These are phyloP conservation scores for Tuber calosporum DNA, from an alignment of 495 filamentous ascomycete species.

Conservation along the genomic window DNA sequence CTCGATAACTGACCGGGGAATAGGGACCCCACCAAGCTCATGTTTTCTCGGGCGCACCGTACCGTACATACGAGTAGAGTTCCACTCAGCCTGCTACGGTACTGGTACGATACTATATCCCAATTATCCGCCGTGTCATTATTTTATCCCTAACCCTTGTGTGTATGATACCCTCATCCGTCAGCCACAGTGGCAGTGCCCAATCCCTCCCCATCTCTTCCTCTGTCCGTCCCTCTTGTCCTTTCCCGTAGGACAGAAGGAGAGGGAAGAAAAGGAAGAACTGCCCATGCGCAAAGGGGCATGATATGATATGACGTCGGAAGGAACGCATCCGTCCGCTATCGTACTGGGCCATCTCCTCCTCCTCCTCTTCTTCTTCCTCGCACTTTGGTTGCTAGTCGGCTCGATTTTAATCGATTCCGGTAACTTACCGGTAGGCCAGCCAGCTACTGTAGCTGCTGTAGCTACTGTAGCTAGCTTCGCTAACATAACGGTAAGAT, in stretches of 20 bases:
- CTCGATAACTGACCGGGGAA: too few species aligned
- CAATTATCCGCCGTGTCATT: too few species aligned
- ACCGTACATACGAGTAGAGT: too few species aligned
- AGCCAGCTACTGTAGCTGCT: too few species aligned
- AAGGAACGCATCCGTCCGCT: not conserved
- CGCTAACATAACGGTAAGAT: not conserved
- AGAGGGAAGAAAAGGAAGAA: conserved; percentile 6
- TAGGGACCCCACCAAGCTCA: too few species aligned
- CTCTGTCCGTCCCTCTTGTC: not conserved
- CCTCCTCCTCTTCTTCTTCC: too few species aligned
- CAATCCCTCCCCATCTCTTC: not conserved
- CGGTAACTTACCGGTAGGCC: not conserved
- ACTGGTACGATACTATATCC: too few species aligned
- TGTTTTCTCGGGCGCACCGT: too few species aligned
- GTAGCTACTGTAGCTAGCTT: not conserved
- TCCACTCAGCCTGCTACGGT: too few species aligned
- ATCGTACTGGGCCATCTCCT: not conserved
- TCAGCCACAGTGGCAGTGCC: not conserved
- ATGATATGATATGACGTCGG: conserved; percentile 12
- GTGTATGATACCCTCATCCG: not conserved
- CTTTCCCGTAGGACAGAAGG: not conserved
- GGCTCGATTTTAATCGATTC: not conserved
- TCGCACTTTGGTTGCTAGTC: not conserved
- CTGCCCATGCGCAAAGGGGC: conserved; percentile 20
- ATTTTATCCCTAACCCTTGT: too few species aligned